phyloP scores from a whole-genome alignment of 257 asterid genomes.

The Ehretia macrophylla region DNA sequence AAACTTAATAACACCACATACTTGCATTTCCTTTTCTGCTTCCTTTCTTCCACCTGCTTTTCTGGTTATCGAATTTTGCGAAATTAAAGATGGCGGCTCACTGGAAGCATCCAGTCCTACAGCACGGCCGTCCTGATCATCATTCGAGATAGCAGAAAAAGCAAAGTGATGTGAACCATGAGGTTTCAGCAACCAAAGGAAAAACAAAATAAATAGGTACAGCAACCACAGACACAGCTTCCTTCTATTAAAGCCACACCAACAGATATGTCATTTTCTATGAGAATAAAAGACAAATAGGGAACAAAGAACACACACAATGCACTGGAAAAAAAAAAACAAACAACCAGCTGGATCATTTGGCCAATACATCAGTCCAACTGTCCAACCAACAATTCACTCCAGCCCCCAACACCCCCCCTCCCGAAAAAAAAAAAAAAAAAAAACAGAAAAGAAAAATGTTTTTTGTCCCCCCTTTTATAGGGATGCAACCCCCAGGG shows the following conservation, averaged over 20 bases:
- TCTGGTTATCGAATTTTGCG: constrained; percentile 74
- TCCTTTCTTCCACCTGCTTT: constrained; percentile 95
- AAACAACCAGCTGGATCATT: neutral
- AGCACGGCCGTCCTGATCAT: constrained; percentile 64
- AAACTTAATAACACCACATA: constrained; percentile 26
- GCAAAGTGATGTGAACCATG: neutral
- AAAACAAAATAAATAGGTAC: neutral
- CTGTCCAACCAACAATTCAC: too few relatives aligned
- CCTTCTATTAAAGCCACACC: neutral
- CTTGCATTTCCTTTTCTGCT: constrained; percentile 76
- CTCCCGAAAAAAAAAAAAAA: too few relatives aligned
- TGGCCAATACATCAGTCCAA: too few relatives aligned
- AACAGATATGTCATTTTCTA: neutral
- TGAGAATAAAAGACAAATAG: neutral
- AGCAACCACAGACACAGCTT: neutral
- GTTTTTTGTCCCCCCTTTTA: too few relatives aligned
- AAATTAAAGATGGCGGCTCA: constrained; percentile 54
- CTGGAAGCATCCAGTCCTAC: constrained; percentile 44
- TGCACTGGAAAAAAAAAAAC: neutral
- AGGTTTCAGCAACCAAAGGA: neutral
- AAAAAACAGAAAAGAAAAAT: too few relatives aligned
- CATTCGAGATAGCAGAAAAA: constrained; percentile 17
- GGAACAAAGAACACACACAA: neutral
- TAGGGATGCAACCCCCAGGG: too few relatives aligned
- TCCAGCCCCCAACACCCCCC: too few relatives aligned